These are phyloP conservation scores for Tricholoma bakamatsutake DNA, from an alignment of 768 basidiomycete species.

Conservation along the genomic window DNA sequence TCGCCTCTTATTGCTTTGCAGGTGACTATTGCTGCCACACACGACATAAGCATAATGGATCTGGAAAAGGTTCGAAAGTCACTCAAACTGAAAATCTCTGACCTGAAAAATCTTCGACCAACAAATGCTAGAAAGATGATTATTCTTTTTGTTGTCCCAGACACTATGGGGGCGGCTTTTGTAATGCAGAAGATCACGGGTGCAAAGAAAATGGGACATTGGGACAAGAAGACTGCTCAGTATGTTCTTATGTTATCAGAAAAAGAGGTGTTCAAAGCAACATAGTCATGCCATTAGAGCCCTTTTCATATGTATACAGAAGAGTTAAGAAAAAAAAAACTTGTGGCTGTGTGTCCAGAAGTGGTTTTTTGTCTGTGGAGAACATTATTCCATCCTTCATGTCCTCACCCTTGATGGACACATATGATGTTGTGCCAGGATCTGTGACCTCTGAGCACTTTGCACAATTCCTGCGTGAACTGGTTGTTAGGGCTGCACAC, in stretches of 20 bases:
- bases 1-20: not conserved
- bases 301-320: too few species aligned
- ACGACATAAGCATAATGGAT: not conserved
- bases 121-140: not conserved
- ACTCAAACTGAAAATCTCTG: not conserved
- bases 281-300: not conserved
- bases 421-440: too few species aligned
- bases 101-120: not conserved
- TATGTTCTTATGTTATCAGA: not conserved
- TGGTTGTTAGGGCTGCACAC: too few species aligned
- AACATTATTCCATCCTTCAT: too few species aligned
- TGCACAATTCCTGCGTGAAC: too few species aligned
- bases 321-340: too few species aligned
- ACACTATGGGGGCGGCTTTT: not conserved
- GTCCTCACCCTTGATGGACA: too few species aligned
- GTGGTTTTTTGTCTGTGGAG: too few species aligned
- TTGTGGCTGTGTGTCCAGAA: too few species aligned
- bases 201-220: not conserved
- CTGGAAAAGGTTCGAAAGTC: not conserved
- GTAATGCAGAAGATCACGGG: too few species aligned
- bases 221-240: not conserved
- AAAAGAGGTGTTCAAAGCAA: not conserved
- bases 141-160: not conserved
- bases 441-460: too few species aligned
- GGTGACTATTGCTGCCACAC: not conserved